Percentiles rank a stretch among this genome's conserved stretches.
Conservation (phyloP, 495 filamentous ascomycete genomes). For the Eremomyces bilateralis region DNA sequence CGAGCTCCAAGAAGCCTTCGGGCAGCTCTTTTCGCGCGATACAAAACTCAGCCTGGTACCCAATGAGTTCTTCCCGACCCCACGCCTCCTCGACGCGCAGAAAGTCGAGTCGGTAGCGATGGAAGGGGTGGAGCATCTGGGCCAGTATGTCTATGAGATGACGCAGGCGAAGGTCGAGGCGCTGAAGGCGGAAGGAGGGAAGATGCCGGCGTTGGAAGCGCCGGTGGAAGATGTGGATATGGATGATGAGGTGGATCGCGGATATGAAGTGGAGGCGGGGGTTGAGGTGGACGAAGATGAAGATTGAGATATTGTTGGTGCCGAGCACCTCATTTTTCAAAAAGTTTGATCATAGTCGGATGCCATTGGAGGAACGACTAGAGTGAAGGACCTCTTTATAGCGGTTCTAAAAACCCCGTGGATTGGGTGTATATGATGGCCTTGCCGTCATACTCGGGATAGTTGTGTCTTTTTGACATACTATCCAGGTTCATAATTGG, state of each 20-base stretch:
- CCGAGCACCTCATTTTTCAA: too few species aligned
- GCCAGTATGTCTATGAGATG: slow-evolving; percentile 96
- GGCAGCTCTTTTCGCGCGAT: slow-evolving; percentile 40
- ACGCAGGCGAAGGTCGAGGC: slow-evolving; percentile 59
- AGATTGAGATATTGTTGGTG: too few species aligned
- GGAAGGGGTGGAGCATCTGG: slow-evolving; percentile 83
- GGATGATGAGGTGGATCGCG: slow-evolving; percentile 12
- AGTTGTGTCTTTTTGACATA: too few species aligned
- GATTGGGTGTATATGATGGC: too few species aligned
- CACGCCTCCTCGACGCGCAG: slow-evolving; percentile 31
- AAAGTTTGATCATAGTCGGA: too few species aligned
- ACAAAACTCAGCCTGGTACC: slow-evolving; percentile 62
- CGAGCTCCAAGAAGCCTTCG: slow-evolving; percentile 73
- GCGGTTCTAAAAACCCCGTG: too few species aligned
- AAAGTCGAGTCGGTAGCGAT: slow-evolving; percentile 35
- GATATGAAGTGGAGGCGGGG: slow-evolving; percentile 5
- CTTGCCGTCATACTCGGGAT: too few species aligned
- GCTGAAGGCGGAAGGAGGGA: slow-evolving; percentile 25
- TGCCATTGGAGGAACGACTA: too few species aligned
- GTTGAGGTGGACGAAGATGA: background rate
- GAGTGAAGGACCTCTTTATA: too few species aligned
- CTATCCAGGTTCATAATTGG: too few species aligned
- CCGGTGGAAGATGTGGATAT: slow-evolving; percentile 2
- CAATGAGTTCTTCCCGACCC: slow-evolving; percentile 66
- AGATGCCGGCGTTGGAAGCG: slow-evolving; percentile 5